These are phyloP conservation scores for Podila horticola DNA, from an alignment of 192 early-diverging fungal species.

Conservation along the genomic window DNA sequence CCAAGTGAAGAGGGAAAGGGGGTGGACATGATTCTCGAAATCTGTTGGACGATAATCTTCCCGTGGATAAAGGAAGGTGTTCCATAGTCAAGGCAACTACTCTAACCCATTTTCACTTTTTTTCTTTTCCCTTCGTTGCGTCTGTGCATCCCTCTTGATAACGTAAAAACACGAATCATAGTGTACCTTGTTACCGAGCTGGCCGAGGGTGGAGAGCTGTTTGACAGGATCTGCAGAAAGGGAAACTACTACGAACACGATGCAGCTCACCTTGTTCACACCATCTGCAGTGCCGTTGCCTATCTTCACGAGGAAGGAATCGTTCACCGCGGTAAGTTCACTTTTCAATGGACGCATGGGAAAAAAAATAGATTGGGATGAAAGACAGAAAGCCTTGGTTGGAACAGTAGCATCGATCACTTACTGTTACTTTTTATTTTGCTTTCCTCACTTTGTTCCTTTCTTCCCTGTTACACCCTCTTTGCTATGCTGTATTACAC, in stretches of 20 bases:
- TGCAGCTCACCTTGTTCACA: constrained; percentile 80
- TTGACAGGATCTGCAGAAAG: constrained; percentile 83
- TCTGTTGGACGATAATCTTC: no score
- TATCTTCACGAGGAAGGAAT: constrained; percentile 88
- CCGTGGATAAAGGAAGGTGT: no score
- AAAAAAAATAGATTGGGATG: not conserved
- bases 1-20: no score
- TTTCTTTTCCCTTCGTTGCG: not conserved
- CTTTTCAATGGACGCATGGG: not conserved
- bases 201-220: constrained; percentile 92
- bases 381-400: not conserved
- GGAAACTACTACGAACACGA: constrained; percentile 81
- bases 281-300: constrained; percentile 81
- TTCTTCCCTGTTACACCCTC: not conserved
- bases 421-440: constrained; percentile 6
- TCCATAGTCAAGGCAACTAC: no score
- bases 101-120: no score
- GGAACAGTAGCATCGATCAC: not conserved
- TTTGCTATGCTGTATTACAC: not conserved
- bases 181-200: constrained; percentile 84
- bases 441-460: not conserved
- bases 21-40: no score
- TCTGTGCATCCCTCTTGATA: not conserved
- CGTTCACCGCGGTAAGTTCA: constrained; percentile 78
- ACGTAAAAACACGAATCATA: constrained; percentile 11